Conservation (phyloP, 2,329 filamentous ascomycete species). For the Metarhizium rileyi region DNA sequence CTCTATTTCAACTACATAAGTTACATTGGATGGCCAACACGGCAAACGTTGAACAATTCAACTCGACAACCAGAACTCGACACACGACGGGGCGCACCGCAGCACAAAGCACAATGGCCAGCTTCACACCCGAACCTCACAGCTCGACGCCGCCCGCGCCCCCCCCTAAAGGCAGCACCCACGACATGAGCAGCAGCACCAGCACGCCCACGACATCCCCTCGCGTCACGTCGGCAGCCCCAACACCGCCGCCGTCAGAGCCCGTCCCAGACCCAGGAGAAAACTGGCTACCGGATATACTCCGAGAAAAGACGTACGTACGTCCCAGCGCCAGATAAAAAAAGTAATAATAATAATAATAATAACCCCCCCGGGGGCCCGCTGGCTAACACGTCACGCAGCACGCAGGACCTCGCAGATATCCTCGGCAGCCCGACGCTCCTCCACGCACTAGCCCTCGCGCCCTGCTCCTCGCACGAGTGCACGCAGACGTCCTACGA, state of each 20-base stretch:
- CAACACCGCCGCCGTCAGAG: slow-evolving; percentile 19
- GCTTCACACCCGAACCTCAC: slow-evolving; percentile 19
- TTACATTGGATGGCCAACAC: too few relatives aligned
- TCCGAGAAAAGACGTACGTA: slow-evolving; percentile 74
- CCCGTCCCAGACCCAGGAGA: slow-evolving; percentile 50
- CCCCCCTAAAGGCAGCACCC: slow-evolving; percentile 62
- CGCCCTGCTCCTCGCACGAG: slow-evolving; percentile 58
- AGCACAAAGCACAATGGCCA: slow-evolving; percentile 15
- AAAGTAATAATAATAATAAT: too few relatives aligned
- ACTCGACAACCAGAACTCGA: not conserved
- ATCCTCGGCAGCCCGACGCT: slow-evolving; percentile 56
- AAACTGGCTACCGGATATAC: slow-evolving; percentile 66
- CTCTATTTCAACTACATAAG: not conserved
- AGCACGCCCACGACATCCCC: slow-evolving; percentile 43
- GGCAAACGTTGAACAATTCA: too few relatives aligned
- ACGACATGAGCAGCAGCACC: slow-evolving; percentile 57
- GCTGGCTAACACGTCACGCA: too few relatives aligned
- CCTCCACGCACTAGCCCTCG: slow-evolving; percentile 64
- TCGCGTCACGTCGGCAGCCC: slow-evolving; percentile 7
- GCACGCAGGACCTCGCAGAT: slow-evolving; percentile 68
- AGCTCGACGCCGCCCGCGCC: slow-evolving; percentile 49
- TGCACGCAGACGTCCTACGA: slow-evolving; percentile 57
- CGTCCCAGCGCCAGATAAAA: too few relatives aligned
- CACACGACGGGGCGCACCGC: not conserved
- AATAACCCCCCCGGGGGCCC: too few relatives aligned